These are phyloP conservation scores for Botrytis byssoidea DNA, from an alignment of 2,329 filamentous ascomycete genomes.

Conservation along the genomic window DNA sequence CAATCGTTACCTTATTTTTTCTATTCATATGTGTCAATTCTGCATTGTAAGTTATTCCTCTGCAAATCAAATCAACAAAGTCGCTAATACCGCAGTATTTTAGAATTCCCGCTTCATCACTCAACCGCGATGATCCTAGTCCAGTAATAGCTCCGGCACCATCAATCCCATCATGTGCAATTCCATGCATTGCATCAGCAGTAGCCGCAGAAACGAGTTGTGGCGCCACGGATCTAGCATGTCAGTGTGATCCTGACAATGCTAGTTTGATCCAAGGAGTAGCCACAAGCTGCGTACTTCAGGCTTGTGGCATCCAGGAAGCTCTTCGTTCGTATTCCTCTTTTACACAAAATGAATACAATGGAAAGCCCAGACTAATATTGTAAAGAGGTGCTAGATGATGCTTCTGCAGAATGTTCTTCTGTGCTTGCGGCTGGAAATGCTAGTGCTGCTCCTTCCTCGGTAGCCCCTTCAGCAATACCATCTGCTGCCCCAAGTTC, in stretches of 20 bases:
- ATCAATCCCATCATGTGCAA: slow-evolving; percentile 10
- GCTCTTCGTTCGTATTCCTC: background rate
- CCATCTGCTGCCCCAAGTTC: background rate
- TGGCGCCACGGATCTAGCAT: background rate
- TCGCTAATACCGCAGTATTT: background rate
- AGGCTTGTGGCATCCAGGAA: background rate
- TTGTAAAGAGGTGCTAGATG: background rate
- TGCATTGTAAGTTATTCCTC: background rate
- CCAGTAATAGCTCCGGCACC: background rate
- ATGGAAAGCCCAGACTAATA: background rate
- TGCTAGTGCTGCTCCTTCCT: background rate
- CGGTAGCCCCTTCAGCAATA: background rate
- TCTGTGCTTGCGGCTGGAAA: background rate
- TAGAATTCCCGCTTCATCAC: background rate
- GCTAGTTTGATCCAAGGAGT: background rate
- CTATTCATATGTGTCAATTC: background rate
- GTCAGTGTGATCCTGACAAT: slow-evolving; percentile 5
- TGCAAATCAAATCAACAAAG: background rate
- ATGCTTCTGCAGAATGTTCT: slow-evolving; percentile 7
- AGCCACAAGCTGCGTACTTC: slow-evolving; percentile 1
- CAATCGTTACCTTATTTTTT: background rate
- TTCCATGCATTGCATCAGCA: background rate
- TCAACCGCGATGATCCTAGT: background rate
- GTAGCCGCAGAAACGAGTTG: background rate
- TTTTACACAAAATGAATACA: background rate